Base-by-base conservation (phyloP, 2,329 filamentous ascomycete species). In the Hypoxylon sp. region DNA sequence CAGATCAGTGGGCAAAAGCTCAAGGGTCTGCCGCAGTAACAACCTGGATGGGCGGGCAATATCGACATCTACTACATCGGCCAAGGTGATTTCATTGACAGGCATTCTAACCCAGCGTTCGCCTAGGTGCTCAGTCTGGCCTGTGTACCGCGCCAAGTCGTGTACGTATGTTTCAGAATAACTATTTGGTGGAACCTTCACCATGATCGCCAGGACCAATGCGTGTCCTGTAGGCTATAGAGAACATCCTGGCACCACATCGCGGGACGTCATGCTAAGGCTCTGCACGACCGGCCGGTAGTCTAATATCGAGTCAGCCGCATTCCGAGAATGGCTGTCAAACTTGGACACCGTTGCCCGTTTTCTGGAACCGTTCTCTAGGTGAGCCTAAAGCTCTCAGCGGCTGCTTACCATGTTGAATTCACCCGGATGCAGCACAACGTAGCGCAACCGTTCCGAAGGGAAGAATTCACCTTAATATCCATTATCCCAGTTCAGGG, bases 151-250 rank as follows among this genome's bases (percentile, higher is more conserved):
- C 57, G 70, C 65, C 71, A 64, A 75, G 69, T 71, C 39, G 62
- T 71, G 69, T 68, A 62, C 47, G 73, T 76, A 62, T 59, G 73
- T 76, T 76, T 74, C 74, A 73, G 69, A 67, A 67, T 67, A 70
- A 67, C 51, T 51, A 59, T 64, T 64, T 58, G 52, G 58, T 67
- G 69, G 69, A 64, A 71, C 60, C 58, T 71, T 63, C 50, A 66
- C 66, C 67, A 66, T 60, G 71, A 75, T 74, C 71, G 70, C 59
- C 71, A 70, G 66, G 67, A 58, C 61, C 64, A 63, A 67, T 73
- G 72, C 74, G 74, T 62, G 67, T 66, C 66, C 62, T 48, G 58
- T 65, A 53, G 35, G 59, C 62, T 51, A 58, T 17, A 63, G 37
- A 59, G 19, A 61, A 57, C 46, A 70, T 66, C 60, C 67, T 31